Percentiles rank a stretch among this genome's conserved stretches.
phyloP scores from a whole-genome alignment of 2,329 filamentous ascomycete genomes.

The Arthrobotrys sinensis region DNA sequence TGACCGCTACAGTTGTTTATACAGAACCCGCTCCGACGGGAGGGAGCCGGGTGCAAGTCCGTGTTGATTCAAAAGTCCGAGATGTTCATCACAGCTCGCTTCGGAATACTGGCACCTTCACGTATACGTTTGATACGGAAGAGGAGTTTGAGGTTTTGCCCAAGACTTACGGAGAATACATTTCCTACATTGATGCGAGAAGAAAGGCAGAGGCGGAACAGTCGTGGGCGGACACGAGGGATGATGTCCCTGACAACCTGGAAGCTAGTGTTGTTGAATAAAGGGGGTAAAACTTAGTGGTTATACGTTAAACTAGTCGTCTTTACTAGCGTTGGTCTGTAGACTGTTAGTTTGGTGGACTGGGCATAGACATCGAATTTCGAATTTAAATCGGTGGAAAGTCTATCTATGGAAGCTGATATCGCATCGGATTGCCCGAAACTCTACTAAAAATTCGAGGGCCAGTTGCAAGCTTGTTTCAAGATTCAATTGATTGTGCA shows the following conservation, averaged over 20 bases:
- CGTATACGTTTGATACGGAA: conserved; percentile 80
- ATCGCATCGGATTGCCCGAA: conserved; percentile 18
- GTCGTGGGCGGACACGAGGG: conserved; percentile 49
- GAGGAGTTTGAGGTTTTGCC: conserved; percentile 78
- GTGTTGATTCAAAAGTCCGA: conserved; percentile 80
- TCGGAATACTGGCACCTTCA: conserved; percentile 81
- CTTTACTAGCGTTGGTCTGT: not conserved
- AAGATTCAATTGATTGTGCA: conserved; percentile 9
- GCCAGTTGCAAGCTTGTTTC: conserved; percentile 29
- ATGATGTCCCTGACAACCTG: conserved; percentile 55
- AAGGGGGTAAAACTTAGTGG: not conserved
- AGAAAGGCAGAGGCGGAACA: conserved; percentile 65
- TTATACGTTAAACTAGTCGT: conserved; percentile 13
- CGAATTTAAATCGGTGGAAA: not conserved
- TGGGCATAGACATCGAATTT: not conserved
- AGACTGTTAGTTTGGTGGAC: not conserved
- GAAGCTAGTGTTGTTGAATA: conserved; percentile 54
- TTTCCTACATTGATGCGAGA: conserved; percentile 69
- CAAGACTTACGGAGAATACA: conserved; percentile 69
- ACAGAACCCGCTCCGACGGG: conserved; percentile 74
- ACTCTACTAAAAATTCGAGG: not conserved
- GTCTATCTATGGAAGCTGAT: not conserved
- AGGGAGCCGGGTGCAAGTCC: conserved; percentile 77
- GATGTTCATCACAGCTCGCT: conserved; percentile 79
- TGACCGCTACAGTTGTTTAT: conserved; percentile 80